Evolutionary conservation across 2,329 filamentous ascomycete genomes (phyloP).

Genomic region (Aspergillaceae sp.): DNA sequence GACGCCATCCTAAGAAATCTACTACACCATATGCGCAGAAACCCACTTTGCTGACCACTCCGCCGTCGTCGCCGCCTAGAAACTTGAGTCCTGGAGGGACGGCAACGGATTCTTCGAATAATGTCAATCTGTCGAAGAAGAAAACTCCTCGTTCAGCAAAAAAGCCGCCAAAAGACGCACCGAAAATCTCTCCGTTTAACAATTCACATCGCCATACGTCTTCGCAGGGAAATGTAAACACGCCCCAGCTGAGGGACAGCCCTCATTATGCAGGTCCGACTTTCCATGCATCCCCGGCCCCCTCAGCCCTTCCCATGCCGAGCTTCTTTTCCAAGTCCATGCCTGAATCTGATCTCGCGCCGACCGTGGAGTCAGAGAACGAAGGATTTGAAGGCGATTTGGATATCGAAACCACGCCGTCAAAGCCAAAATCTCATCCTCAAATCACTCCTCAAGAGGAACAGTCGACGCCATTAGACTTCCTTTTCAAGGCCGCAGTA

Average conservation of each 20-base stretch:
- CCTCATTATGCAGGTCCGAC: constrained; percentile 74
- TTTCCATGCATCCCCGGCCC: constrained; percentile 89
- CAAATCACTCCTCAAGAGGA: constrained; percentile 33
- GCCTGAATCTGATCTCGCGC: constrained; percentile 48
- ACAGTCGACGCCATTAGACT: constrained; percentile 68
- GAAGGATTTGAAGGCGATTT: constrained; percentile 28
- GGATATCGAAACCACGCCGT: constrained; percentile 33
- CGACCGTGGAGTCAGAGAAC: constrained; percentile 31
- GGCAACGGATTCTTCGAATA: constrained; percentile 22
- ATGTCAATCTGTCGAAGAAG: constrained; percentile 25
- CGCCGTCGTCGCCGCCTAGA: constrained; percentile 30
- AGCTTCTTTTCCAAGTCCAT: constrained; percentile 75
- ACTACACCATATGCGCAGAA: constrained; percentile 25
- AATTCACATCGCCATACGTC: constrained; percentile 24
- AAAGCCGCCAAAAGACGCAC: constrained; percentile 24
- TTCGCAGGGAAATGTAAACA: constrained; percentile 33
- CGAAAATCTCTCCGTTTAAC: constrained; percentile 18
- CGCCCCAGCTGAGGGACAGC: constrained; percentile 33
- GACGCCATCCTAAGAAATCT: constrained; percentile 29
- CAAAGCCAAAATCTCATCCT: constrained; percentile 36
- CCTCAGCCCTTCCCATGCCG: constrained; percentile 81
- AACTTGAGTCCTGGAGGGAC: constrained; percentile 23
- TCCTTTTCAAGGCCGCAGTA: constrained; percentile 81
- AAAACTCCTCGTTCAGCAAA: constrained; percentile 29
- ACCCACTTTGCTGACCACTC: constrained; percentile 21